Percentiles rank a stretch among this genome's conserved stretches.
Evolutionary conservation across 164 flowering plant species (phyloP).

Genomic region (Tetrastigma voinierianum): DNA sequence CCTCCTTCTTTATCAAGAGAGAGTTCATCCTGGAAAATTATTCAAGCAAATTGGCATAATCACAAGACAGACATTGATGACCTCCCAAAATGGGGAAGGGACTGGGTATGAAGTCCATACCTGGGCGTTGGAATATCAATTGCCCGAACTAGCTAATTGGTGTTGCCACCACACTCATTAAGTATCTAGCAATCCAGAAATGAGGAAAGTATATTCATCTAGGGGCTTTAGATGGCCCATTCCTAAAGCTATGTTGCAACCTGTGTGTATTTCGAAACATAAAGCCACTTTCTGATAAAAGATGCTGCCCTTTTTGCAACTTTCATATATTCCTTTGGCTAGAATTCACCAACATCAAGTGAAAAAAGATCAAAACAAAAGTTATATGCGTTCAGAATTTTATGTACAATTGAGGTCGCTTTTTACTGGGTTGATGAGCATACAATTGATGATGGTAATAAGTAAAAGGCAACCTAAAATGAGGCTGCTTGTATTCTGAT

Average conservation of each 20-base stretch:
- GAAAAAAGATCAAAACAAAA: no score
- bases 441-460: no score
- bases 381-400: no score
- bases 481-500: no score
- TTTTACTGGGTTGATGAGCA: no score
- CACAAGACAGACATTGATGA: not conserved
- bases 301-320: slow-evolving; percentile 80
- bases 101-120: slow-evolving; percentile 29
- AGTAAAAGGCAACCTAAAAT: no score
- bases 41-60: not conserved
- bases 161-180: slow-evolving; percentile 75
- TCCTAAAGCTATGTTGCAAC: no score
- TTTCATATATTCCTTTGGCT: slow-evolving; percentile 78
- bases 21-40: slow-evolving; percentile 63
- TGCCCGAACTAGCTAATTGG: slow-evolving; percentile 82
- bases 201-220: slow-evolving; percentile 92
- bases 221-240: slow-evolving; percentile 97
- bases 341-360: slow-evolving; percentile 7
- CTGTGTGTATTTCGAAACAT: slow-evolving; percentile 47
- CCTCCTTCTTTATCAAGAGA: slow-evolving; percentile 89
- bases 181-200: slow-evolving; percentile 76
- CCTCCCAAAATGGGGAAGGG: not conserved
- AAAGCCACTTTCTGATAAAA: slow-evolving; percentile 68
- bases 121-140: slow-evolving; percentile 77
- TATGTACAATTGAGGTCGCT: no score